Conservation (phyloP, 495 filamentous ascomycete species). For the Acidomyces sp. region DNA sequence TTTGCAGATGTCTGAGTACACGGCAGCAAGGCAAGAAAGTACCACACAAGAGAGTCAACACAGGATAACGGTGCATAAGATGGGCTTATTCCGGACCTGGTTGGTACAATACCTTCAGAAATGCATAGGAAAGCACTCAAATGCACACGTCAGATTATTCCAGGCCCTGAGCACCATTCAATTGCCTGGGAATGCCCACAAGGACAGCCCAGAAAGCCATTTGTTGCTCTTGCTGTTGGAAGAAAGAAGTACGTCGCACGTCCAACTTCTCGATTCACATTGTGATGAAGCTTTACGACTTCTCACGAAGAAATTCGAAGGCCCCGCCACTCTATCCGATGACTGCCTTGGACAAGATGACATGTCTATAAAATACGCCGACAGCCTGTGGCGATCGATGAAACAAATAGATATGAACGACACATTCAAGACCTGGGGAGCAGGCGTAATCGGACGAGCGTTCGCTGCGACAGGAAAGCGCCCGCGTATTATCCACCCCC, state of each 20-base stretch:
- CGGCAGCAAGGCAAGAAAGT: conserved; percentile 50
- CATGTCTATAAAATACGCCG: conserved; percentile 44
- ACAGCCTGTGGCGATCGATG: conserved; percentile 43
- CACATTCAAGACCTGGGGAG: conserved; percentile 67
- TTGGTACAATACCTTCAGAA: conserved; percentile 46
- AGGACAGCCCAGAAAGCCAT: conserved; percentile 52
- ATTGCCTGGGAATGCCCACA: conserved; percentile 42
- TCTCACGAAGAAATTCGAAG: conserved; percentile 58
- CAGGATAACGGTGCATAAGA: conserved; percentile 51
- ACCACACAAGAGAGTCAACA: conserved; percentile 68
- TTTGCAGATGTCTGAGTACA: conserved; percentile 58
- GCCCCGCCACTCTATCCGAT: conserved; percentile 38
- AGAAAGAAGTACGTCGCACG: conserved; percentile 38
- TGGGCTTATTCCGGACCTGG: conserved; percentile 57
- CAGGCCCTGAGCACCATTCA: conserved; percentile 1
- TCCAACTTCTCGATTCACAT: conserved; percentile 51
- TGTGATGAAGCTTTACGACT: conserved; percentile 48
- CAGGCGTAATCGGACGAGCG: conserved; percentile 66
- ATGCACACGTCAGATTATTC: background rate
- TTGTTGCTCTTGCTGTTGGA: conserved; percentile 61
- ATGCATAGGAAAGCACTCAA: conserved; percentile 25
- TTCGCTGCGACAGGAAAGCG: conserved; percentile 44
- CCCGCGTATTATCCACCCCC: background rate
- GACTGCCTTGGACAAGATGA: conserved; percentile 52
- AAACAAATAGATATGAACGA: background rate